Percentiles rank a stretch among this genome's conserved stretches.
These are phyloP conservation scores for Pichia scutulata DNA, from an alignment of 805 yeast genomes.

Conservation along the genomic window DNA sequence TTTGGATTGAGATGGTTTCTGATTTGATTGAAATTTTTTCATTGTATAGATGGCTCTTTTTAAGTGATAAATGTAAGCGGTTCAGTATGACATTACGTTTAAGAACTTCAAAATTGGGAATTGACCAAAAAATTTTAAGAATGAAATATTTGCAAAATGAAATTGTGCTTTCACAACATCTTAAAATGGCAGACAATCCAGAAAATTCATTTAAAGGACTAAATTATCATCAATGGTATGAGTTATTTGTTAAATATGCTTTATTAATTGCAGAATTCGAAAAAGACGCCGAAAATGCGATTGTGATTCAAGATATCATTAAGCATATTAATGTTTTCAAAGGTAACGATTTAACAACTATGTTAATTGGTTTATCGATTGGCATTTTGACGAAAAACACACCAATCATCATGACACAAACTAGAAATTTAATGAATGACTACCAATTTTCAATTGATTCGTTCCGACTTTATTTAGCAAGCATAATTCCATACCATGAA, in stretches of 20 bases:
- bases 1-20: constrained; percentile 78
- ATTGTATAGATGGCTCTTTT: constrained; percentile 69
- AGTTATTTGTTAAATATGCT: constrained; percentile 72
- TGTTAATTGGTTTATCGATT: constrained; percentile 61
- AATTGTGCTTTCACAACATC: constrained; percentile 27
- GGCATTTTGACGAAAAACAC: constrained; percentile 39
- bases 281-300: constrained; percentile 49
- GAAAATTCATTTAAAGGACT: constrained; percentile 66
- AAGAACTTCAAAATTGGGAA: constrained; percentile 50
- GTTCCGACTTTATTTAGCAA: constrained; percentile 56
- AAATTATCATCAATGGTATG: constrained; percentile 76
- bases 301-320: constrained; percentile 65
- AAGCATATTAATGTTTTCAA: constrained; percentile 73
- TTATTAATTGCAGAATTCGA: constrained; percentile 57
- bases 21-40: constrained; percentile 80
- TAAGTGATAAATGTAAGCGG: constrained; percentile 61
- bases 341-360: constrained; percentile 49
- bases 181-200: constrained; percentile 31
- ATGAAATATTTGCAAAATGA: constrained; percentile 60
- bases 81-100: constrained; percentile 65
- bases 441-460: constrained; percentile 71
- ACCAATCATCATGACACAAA: constrained; percentile 43
- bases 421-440: constrained; percentile 56
- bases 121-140: constrained; percentile 68
- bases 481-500: constrained; percentile 26